A percentile compares a stretch with the other conserved stretches of the same genome.
Conservation (phyloP, 83 land plant species). For the Diphasiastrum complanatum region DNA sequence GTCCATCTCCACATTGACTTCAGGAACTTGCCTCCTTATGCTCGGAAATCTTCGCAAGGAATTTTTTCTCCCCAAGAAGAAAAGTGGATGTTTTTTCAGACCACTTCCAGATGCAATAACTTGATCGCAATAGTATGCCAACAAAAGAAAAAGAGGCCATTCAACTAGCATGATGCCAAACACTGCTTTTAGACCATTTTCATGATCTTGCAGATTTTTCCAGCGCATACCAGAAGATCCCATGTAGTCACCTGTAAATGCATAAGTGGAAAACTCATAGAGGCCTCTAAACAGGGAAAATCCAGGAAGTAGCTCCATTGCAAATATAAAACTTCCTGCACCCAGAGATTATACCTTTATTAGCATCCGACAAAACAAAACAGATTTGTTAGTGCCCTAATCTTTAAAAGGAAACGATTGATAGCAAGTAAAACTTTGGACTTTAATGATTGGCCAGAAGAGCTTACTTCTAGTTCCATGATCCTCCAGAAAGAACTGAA, state of each 20-base stretch:
- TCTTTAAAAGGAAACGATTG: neutral
- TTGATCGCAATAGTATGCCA: conserved; percentile 69
- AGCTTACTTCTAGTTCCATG: conserved; percentile 56
- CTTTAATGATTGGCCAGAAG: neutral
- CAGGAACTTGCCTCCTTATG: conserved; percentile 36
- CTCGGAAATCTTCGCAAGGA: conserved; percentile 32
- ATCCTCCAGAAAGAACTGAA: conserved; percentile 55
- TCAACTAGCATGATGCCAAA: conserved; percentile 60
- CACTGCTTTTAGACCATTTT: conserved; percentile 59
- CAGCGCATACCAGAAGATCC: conserved; percentile 66
- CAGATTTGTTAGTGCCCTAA: neutral
- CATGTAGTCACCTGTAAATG: conserved; percentile 46
- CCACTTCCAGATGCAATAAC: conserved; percentile 48
- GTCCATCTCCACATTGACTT: conserved; percentile 46
- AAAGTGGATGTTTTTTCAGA: conserved; percentile 43
- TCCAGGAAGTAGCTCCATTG: conserved; percentile 56
- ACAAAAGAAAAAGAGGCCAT: conserved; percentile 50
- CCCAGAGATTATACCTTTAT: no score
- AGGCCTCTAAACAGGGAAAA: conserved; percentile 47
- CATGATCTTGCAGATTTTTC: conserved; percentile 46
- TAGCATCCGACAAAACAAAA: no score
- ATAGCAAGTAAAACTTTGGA: neutral
- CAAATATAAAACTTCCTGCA: conserved; percentile 53
- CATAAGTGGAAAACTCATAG: conserved; percentile 40
- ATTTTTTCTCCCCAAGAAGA: conserved; percentile 37